Conservation (phyloP, 2,329 filamentous ascomycete species). For the Cucurbitaria berberidis region DNA sequence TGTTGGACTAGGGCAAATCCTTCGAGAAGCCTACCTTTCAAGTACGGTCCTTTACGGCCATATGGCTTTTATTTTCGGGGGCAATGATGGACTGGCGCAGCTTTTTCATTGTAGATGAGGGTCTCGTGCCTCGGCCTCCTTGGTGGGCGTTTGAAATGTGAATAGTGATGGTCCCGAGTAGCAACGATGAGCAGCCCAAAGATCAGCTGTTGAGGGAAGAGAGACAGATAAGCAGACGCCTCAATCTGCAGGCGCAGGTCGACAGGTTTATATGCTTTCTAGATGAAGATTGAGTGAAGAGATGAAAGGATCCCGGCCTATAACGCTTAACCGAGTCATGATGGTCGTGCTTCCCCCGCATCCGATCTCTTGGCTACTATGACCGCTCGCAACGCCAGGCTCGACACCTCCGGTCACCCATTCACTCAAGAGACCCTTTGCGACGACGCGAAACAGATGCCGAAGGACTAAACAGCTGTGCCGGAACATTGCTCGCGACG, state of each 20-base stretch:
- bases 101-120: background rate
- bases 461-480: slow-evolving; percentile 1
- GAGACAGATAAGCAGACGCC: slow-evolving; percentile 18
- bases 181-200: background rate
- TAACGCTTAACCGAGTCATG: slow-evolving; percentile 41
- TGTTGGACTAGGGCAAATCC: slow-evolving; percentile 13
- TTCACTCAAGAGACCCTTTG: slow-evolving; percentile 15
- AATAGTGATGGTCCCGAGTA: background rate
- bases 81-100: background rate
- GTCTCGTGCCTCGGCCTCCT: background rate
- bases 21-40: slow-evolving; percentile 14
- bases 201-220: slow-evolving; percentile 2
- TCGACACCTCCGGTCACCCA: slow-evolving; percentile 21
- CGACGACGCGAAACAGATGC: slow-evolving; percentile 12
- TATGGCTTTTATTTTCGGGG: too few relatives aligned
- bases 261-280: slow-evolving; percentile 31
- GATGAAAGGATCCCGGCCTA: slow-evolving; percentile 31
- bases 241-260: slow-evolving; percentile 32
- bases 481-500: slow-evolving; percentile 3
- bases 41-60: background rate
- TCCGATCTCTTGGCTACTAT: slow-evolving; percentile 26
- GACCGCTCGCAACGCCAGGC: slow-evolving; percentile 20
- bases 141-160: background rate
- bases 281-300: slow-evolving; percentile 37
- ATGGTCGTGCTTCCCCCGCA: slow-evolving; percentile 38